Base-by-base conservation (phyloP, 176 grass and related monocot species). In the Raddia guianensis region DNA sequence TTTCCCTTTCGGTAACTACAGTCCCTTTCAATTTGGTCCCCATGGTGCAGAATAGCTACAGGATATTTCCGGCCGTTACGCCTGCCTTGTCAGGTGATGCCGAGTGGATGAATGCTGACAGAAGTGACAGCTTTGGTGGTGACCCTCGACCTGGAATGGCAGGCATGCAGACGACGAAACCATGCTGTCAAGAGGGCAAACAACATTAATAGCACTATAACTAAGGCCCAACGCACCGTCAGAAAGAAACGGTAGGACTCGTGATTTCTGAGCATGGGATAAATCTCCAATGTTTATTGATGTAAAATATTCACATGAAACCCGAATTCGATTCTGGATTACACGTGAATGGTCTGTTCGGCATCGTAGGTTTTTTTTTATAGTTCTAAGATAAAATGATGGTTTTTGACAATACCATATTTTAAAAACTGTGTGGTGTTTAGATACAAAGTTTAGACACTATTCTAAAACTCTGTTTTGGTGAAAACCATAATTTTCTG, bases 41-140 rank as follows among this genome's bases (percentile, higher is more conserved):
- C 82, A 20, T 12, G 14, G 18, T 3, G 10, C 51, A 11, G 49
- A 49, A 12, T 46, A 49, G 20, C 20, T 58, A 18, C 27, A 9
- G 37, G 5, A 57, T 15, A 59, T 59, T 46, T 49, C 50, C 70
- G 5, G 52, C 14, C 42, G 53, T 48, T 81, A 81, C 20, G 69
- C 34, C 66, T 21, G 54, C 74, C 74, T 52, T 70, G n/a, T 51
- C 74, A 52, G 52, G 53, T 16, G 73, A 44, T 56, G 47, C 55
- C 74, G 33, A 20, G 46, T 6, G 33, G 45, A 53, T 14, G 33
- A 33, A 53, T 14, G 27, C 19, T 50, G 67, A 72, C n/a, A n/a
- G n/a, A n/a, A n/a, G n/a, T n/a, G n/a, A n/a, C 79, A 72, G 16
- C 11, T 56, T 15, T 5, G 42, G 66, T 76, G 78, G 54, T 52